Percentiles rank a stretch among this genome's conserved stretches.
These are phyloP conservation scores for Cryptococcus jaspeensis DNA, from an alignment of 1,284 basidiomycete genomes.

Conservation along the genomic window DNA sequence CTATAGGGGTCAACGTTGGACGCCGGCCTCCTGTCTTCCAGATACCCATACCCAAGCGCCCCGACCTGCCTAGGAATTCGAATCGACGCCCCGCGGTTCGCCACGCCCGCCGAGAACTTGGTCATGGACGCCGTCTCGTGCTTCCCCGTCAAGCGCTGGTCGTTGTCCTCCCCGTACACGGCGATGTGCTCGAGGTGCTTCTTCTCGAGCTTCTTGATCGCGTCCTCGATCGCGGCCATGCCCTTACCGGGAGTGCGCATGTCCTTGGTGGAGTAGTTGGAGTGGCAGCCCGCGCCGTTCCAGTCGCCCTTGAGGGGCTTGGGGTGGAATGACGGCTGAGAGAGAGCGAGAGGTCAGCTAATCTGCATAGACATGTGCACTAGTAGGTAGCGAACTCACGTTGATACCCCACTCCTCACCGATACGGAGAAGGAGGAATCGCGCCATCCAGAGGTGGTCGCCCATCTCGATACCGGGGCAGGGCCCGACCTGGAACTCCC, in stretches of 20 bases:
- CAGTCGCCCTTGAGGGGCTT: constrained; percentile 97
- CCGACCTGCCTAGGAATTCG: constrained; percentile 86
- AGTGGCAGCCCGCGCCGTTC: constrained; percentile 98
- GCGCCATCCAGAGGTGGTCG: constrained; percentile 96
- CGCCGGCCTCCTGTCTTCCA: constrained; percentile 93
- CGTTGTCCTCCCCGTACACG: constrained; percentile 96
- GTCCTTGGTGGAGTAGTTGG: constrained; percentile 86
- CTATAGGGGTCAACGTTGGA: constrained; percentile 96
- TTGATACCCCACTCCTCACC: constrained; percentile 99
- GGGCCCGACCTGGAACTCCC: constrained; percentile 99
- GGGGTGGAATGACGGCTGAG: constrained; percentile 81
- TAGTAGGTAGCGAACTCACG: constrained; percentile 54
- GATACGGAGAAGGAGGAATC: constrained; percentile 86
- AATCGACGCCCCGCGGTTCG: constrained; percentile 89
- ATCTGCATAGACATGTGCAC: background rate
- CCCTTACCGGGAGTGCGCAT: constrained; percentile 88
- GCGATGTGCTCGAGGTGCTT: constrained; percentile 89
- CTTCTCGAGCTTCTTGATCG: constrained; percentile 84
- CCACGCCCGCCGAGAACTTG: constrained; percentile 89
- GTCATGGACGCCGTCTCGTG: constrained; percentile 98
- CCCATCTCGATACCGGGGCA: constrained; percentile 98
- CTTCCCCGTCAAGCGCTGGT: constrained; percentile 80
- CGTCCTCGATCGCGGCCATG: constrained; percentile 89
- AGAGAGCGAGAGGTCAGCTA: background rate
- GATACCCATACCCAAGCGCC: constrained; percentile 88